Conservation (phyloP, 2,329 filamentous ascomycete genomes). For the Fusarium tuaranense region DNA sequence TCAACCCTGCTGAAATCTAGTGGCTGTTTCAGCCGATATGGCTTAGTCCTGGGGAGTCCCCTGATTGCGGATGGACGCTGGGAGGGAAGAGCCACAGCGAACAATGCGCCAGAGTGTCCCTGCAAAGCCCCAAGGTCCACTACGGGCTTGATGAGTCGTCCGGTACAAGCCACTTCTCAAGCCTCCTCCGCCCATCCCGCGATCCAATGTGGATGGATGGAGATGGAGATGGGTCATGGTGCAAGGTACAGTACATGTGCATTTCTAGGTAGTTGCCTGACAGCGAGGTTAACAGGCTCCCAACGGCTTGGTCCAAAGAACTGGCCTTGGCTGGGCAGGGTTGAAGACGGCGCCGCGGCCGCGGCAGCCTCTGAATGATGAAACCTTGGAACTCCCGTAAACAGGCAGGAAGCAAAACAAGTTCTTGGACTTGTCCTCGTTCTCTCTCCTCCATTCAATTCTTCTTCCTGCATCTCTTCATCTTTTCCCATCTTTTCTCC, state of each 20-base stretch:
- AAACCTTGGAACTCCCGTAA: slow-evolving; percentile 25
- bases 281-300: slow-evolving; percentile 13
- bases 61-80: slow-evolving; percentile 34
- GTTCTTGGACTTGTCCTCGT: neutral
- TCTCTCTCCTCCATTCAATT: neutral
- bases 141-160: neutral
- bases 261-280: slow-evolving; percentile 7
- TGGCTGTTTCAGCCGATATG: slow-evolving; percentile 42
- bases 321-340: slow-evolving; percentile 3
- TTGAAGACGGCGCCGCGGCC: slow-evolving; percentile 23
- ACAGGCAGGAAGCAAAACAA: slow-evolving; percentile 14
- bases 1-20: slow-evolving; percentile 23
- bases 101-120: slow-evolving; percentile 33
- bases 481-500: neutral
- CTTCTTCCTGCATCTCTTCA: slow-evolving; percentile 2
- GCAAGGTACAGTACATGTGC: slow-evolving; percentile 27
- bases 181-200: slow-evolving; percentile 29
- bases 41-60: slow-evolving; percentile 25
- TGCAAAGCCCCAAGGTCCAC: neutral
- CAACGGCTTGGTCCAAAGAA: slow-evolving; percentile 31
- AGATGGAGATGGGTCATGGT: neutral
- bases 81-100: slow-evolving; percentile 37
- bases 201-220: neutral
- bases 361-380: slow-evolving; percentile 22
- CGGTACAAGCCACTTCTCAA: slow-evolving; percentile 28